Base-by-base conservation (phyloP, 805 yeast genomes). In the Metschnikowia koreensis region DNA sequence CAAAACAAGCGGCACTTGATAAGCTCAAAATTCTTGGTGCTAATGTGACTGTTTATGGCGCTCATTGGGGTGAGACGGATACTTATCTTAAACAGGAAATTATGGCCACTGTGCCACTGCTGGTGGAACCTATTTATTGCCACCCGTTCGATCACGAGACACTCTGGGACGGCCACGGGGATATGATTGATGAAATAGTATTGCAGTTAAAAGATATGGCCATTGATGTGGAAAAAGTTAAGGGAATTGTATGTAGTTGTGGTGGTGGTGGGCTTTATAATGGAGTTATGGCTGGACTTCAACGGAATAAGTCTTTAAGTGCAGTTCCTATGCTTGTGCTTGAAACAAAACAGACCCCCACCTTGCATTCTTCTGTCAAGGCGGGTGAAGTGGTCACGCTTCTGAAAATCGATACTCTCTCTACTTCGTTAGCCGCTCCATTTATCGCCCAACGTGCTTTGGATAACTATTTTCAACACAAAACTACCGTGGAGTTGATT, bases 261-360 rank as follows among this genome's bases (percentile, higher is more conserved):
- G 84, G 84, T 2, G 85, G 84, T 6, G 84, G 84, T 10, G 84
- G 84, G 0, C 66, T 81, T 29, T 80, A 77, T 64, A 76, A 77
- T 57, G 84, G 85, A 2, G 63, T 81, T 2, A 72, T 75, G 49
- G 61, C 68, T 47, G 85, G 84, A 0, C 61, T 81, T 47, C 53
- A 63, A 37, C 50, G 46, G 38, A 55, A 49, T 28, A 26, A 13
- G 43, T 49, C 13, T 61, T 65, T 46, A 65, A 71, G 27, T 70
- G 55, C 53, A 59, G 66, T 53, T 34, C 56, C 48, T 5, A 49
- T 46, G 9, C 72, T 56, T 71, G 80, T 52, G 10, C 75, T 83
- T 2, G 91, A 86, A 62, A 83, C 89, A 0, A 68, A 64, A 11
- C 84, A 84, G 26, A 82, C 84, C 15, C 83, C 85, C n/a, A 80